Evolutionary conservation across 208 protist genomes (phyloP), one percentile per base, ranked within the genome.

Genomic region (Kentomonas sorsogonicus): DNA sequence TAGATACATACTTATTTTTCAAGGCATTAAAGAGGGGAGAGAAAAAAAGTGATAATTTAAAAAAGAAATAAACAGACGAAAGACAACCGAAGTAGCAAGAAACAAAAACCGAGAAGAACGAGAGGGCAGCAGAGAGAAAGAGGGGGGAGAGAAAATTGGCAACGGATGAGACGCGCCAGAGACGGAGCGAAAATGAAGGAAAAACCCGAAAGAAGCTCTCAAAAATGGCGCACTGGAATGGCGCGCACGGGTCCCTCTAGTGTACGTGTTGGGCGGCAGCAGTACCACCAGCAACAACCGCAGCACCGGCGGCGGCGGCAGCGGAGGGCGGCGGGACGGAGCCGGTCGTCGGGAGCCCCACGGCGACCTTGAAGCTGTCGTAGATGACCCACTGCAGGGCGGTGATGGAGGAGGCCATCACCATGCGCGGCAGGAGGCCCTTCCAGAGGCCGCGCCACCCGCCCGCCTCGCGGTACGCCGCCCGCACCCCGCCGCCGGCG

Each of bases 381-480:
- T 98, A 99, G 47, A 97, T 81, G 23, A 81, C 74, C 91, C 87
- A 98, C 83, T 98, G 97, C 38, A 96, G 50, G 39, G 89, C 89
- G n/a, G 93, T 98, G 36, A 98, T 72, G 44, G 79, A 74, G 53
- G 84, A 83, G 53, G 98, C 86, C 94, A 98, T 98, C 41, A 97
- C 23, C 48, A 98, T 66, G 36, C 97, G 89, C n/a, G 90, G 54
- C 9, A 64, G 79, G 33, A 98, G 46, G 10, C 97, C 95, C 20
- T 74, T 74, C 77, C 79, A 93, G 26, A 93, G 34, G 2, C 74
- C 81, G 10, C 41, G 11, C 79, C 80, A 87, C 1, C 76, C 73
- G 7, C 77, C 23, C 27, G 16, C n/a, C 31, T 44, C 34, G 25
- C 31, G 23, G 16, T 38, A 20, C 6, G 40, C 63, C 1, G 55